Evolutionary conservation across 441 rosid species (phyloP).

Genomic region (Aquilaria agallochum): DNA sequence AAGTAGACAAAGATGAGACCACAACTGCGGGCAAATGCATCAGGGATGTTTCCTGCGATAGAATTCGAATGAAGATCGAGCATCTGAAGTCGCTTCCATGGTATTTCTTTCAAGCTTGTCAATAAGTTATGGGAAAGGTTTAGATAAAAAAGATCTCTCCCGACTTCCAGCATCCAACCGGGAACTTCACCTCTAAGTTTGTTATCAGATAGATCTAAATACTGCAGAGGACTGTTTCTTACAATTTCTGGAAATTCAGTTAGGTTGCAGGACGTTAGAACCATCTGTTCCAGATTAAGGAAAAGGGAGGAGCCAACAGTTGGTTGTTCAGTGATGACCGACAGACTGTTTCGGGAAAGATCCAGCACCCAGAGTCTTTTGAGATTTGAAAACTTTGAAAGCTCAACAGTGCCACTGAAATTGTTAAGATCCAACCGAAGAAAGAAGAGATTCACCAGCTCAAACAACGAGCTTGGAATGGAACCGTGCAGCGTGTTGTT

Average conservation of each 20-base stretch:
- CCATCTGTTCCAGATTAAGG: background rate
- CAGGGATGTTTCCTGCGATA: constrained; percentile 7
- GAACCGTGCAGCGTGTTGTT: constrained; percentile 9
- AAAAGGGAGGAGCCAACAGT: no score
- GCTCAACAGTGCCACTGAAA: constrained; percentile 18
- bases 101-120: constrained; percentile 7
- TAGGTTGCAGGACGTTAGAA: constrained; percentile 23
- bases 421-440: constrained; percentile 17
- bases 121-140: constrained; percentile 21
- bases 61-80: constrained; percentile 16
- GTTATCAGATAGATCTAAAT: constrained; percentile 20
- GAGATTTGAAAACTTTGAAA: constrained; percentile 16
- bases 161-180: background rate
- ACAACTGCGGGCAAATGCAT: no score
- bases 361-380: constrained; percentile 5
- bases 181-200: constrained; percentile 10
- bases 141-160: background rate
- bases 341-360: constrained; percentile 16
- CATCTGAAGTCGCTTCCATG: background rate
- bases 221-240: constrained; percentile 5
- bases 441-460: constrained; percentile 4
- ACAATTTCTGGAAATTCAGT: constrained; percentile 22
- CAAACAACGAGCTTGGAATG: background rate
- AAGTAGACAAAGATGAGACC: no score
- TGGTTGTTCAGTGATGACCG: constrained; percentile 7